These are phyloP conservation scores for Picea glauca DNA, from an alignment of 75 land plant species.

Conservation along the genomic window DNA sequence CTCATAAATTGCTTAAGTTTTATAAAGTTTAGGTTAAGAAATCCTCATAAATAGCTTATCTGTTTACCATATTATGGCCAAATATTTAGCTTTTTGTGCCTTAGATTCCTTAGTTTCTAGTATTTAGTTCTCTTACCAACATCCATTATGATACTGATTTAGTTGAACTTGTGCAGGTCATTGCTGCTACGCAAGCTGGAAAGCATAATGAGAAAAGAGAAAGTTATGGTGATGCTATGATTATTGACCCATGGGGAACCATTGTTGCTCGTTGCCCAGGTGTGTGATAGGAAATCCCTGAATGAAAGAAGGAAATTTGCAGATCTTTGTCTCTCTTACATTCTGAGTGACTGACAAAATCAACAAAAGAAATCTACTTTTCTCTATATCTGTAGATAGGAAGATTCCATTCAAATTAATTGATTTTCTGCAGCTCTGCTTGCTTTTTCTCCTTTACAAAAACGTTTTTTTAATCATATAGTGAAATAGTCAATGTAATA, in stretches of 20 bases:
- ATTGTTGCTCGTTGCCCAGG: constrained; percentile 83
- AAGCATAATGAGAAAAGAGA: constrained; percentile 91
- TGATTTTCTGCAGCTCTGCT: not conserved
- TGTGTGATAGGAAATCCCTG: constrained; percentile 10
- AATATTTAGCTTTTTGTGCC: not conserved
- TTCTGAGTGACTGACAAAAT: not conserved
- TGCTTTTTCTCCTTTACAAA: not conserved
- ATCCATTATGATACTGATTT: not conserved
- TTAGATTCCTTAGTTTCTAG: not conserved
- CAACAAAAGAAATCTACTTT: too few relatives aligned
- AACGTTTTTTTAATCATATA: not conserved
- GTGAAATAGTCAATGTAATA: too few relatives aligned
- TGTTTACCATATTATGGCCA: not conserved
- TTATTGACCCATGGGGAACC: constrained; percentile 97
- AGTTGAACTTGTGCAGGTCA: constrained; percentile 47
- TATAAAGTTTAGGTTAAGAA: not conserved
- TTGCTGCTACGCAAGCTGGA: constrained; percentile 96
- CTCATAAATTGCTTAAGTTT: not conserved
- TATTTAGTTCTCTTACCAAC: not conserved
- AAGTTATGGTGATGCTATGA: constrained; percentile 92
- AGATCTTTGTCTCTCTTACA: not conserved
- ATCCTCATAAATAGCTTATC: not conserved
- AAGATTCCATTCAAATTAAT: not conserved
- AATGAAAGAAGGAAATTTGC: not conserved
- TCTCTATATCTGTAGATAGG: not conserved